Evolutionary conservation across 192 early-diverging fungal species (phyloP).

Genomic region (Coemansia sp.): DNA sequence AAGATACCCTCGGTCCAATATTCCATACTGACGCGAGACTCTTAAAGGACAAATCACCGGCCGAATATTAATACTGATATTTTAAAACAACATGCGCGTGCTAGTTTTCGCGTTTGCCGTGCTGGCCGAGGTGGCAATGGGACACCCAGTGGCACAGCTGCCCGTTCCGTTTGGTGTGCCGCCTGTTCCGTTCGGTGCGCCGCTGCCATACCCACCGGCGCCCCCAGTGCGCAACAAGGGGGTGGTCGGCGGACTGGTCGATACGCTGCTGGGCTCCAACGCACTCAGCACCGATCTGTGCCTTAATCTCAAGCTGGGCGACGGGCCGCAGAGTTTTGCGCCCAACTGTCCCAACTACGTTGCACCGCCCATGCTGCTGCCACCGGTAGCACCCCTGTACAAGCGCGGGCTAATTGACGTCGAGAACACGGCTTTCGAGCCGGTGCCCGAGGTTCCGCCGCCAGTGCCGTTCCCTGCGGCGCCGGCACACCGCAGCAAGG

Average conservation of each 20-base stretch:
- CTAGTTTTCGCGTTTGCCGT: conserved; percentile 45
- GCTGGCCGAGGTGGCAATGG: conserved; percentile 37
- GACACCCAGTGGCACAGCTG: conserved; percentile 27
- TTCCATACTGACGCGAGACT: background rate
- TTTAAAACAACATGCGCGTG: conserved; percentile 37
- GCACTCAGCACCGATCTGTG: conserved; percentile 40
- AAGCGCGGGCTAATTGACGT: conserved; percentile 48
- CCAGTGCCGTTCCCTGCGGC: conserved; percentile 31
- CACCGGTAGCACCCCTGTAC: conserved; percentile 28
- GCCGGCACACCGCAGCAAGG: conserved; percentile 40
- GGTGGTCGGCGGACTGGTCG: conserved; percentile 40
- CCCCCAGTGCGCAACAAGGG: conserved; percentile 43
- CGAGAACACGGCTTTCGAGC: conserved; percentile 24
- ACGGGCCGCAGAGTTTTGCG: conserved; percentile 48
- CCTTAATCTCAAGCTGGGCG: conserved; percentile 47
- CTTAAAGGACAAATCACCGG: background rate
- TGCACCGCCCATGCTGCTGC: conserved; percentile 37
- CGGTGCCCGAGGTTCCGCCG: conserved; percentile 13
- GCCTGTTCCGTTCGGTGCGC: conserved; percentile 8
- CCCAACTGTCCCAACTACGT: conserved; percentile 48
- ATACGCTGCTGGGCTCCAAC: conserved; percentile 38
- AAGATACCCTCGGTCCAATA: no score
- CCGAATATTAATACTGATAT: background rate
- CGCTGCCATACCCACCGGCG: conserved; percentile 28
- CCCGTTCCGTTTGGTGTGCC: conserved; percentile 12